These are phyloP conservation scores for Arabidopsis suecica DNA, from an alignment of 345 rosid species.

Conservation along the genomic window DNA sequence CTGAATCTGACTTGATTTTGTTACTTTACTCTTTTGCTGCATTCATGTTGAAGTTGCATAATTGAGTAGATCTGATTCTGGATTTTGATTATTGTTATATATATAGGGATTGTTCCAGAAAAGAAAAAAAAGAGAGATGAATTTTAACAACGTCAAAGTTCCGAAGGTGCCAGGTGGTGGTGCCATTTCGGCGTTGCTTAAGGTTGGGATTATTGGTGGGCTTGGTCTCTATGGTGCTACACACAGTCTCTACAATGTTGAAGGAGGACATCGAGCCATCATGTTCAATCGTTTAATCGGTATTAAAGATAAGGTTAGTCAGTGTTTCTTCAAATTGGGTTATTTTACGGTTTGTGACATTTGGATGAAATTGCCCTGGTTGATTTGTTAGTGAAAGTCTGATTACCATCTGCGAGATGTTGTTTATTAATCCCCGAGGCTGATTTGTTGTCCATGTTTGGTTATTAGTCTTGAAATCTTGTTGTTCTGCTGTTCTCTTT, in stretches of 20 bases:
- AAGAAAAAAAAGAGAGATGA: slow-evolving; percentile 44
- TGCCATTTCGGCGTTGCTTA: slow-evolving; percentile 63
- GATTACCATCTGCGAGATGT: background rate
- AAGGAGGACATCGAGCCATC: slow-evolving; percentile 48
- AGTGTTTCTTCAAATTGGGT: background rate
- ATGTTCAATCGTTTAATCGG: slow-evolving; percentile 48
- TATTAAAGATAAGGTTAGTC: slow-evolving; percentile 44
- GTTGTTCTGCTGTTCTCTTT: background rate
- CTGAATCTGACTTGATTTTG: slow-evolving; percentile 10
- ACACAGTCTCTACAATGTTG: slow-evolving; percentile 49
- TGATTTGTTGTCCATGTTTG: background rate
- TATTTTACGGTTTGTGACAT: background rate
- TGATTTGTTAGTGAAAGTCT: background rate
- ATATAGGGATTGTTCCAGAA: background rate
- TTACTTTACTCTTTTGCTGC: background rate
- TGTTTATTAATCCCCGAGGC: background rate
- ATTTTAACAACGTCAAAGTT: slow-evolving; percentile 70
- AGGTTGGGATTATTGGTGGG: slow-evolving; percentile 73
- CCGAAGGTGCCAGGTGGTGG: slow-evolving; percentile 86
- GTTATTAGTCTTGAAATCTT: background rate
- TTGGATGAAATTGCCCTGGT: background rate
- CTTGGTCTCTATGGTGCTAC: slow-evolving; percentile 70
- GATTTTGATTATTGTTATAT: background rate
- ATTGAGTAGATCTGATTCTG: slow-evolving; percentile 9
- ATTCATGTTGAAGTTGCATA: background rate